Conservation (phyloP, 2,329 filamentous ascomycete genomes). For the Cladosporium sp. region DNA sequence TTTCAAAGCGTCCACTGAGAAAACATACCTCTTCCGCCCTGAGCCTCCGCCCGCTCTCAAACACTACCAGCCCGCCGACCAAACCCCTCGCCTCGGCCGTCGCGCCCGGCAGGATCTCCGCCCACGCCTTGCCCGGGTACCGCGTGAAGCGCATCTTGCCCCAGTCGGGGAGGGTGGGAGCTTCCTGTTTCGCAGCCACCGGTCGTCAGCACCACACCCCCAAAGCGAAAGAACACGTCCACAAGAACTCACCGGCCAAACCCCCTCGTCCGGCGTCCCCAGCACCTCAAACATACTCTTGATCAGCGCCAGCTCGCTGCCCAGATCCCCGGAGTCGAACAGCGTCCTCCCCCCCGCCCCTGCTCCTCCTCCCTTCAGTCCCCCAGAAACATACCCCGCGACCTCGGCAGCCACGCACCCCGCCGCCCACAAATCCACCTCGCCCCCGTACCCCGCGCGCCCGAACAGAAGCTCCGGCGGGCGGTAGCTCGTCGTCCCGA, state of each 20-base stretch:
- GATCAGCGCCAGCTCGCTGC: slow-evolving; percentile 85
- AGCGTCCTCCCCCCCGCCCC: slow-evolving; percentile 50
- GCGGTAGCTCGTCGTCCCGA: slow-evolving; percentile 87
- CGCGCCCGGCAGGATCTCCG: slow-evolving; percentile 58
- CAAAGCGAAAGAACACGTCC: neutral
- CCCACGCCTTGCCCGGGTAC: slow-evolving; percentile 65
- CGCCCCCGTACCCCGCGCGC: slow-evolving; percentile 61
- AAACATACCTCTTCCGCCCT: slow-evolving; percentile 55
- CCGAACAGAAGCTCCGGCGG: slow-evolving; percentile 89
- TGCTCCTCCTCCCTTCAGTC: too few relatives aligned
- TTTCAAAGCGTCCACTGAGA: neutral
- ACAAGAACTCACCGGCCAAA: slow-evolving; percentile 63
- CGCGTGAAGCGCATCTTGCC: slow-evolving; percentile 74
- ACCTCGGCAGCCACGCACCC: slow-evolving; percentile 80
- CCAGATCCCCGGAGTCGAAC: slow-evolving; percentile 83
- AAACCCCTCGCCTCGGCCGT: slow-evolving; percentile 57
- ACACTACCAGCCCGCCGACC: slow-evolving; percentile 62
- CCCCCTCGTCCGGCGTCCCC: slow-evolving; percentile 72
- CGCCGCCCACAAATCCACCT: slow-evolving; percentile 83
- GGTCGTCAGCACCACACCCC: too few relatives aligned
- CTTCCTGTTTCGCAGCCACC: too few relatives aligned
- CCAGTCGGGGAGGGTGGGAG: slow-evolving; percentile 70
- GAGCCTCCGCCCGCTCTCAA: slow-evolving; percentile 61
- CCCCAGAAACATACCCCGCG: slow-evolving; percentile 33
- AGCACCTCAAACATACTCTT: slow-evolving; percentile 87